phyloP scores from a whole-genome alignment of 2,329 filamentous ascomycete species.

The Simplicillium sp. region DNA sequence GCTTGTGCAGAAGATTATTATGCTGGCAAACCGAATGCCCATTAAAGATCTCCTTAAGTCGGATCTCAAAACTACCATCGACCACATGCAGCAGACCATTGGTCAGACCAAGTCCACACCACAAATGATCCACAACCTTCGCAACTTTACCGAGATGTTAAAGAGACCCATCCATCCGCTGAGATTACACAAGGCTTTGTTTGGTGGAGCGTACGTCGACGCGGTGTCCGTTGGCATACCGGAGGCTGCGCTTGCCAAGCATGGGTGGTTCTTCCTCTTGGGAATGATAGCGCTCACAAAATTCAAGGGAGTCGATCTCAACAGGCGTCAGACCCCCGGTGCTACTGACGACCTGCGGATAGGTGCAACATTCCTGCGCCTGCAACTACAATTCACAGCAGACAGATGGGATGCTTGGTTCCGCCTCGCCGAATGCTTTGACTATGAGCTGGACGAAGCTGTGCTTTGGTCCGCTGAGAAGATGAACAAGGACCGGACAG shows the following conservation, averaged over 20 bases:
- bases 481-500: slow-evolving; percentile 71
- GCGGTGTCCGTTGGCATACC: slow-evolving; percentile 58
- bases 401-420: slow-evolving; percentile 90
- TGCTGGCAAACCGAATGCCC: slow-evolving; percentile 71
- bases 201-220: slow-evolving; percentile 66
- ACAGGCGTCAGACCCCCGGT: slow-evolving; percentile 65
- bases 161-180: slow-evolving; percentile 78
- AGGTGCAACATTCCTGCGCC: slow-evolving; percentile 67
- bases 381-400: slow-evolving; percentile 74
- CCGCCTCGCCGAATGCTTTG: slow-evolving; percentile 75
- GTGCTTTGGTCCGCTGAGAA: slow-evolving; percentile 87
- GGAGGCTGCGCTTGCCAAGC: slow-evolving; percentile 64
- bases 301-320: slow-evolving; percentile 62
- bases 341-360: slow-evolving; percentile 79
- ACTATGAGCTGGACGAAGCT: slow-evolving; percentile 78
- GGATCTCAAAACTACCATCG: slow-evolving; percentile 80
- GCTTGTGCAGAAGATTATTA: slow-evolving; percentile 74
- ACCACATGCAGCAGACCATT: slow-evolving; percentile 84
- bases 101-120: slow-evolving; percentile 69
- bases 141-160: slow-evolving; percentile 71
- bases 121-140: slow-evolving; percentile 77
- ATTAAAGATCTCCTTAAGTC: slow-evolving; percentile 90
- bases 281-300: slow-evolving; percentile 83
- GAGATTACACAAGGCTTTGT: slow-evolving; percentile 69
- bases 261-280: slow-evolving; percentile 87